Conservation (phyloP, 2,329 filamentous ascomycete species). For the Colletotrichum gloeosporioides region DNA sequence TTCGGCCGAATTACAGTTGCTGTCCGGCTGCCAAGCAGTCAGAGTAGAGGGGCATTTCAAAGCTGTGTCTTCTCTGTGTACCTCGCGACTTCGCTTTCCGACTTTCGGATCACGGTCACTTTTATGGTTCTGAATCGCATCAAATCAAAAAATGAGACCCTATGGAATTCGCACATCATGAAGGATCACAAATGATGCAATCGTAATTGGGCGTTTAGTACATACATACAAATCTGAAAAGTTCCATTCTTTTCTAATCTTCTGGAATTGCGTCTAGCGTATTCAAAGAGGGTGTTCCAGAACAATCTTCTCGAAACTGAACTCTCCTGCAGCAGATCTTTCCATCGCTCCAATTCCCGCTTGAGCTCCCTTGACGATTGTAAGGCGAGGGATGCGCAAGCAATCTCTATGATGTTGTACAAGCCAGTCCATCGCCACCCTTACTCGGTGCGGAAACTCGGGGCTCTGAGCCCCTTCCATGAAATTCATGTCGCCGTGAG, state of each 20-base stretch:
- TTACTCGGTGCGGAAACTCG: background rate
- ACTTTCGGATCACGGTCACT: background rate
- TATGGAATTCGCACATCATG: background rate
- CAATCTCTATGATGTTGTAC: background rate
- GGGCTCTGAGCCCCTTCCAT: background rate
- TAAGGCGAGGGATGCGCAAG: background rate
- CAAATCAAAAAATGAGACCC: background rate
- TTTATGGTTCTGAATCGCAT: background rate
- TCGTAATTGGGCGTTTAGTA: fast-evolving
- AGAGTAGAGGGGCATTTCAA: background rate
- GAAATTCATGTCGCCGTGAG: background rate
- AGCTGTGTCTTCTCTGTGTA: background rate
- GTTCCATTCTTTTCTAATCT: background rate
- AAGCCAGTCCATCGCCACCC: background rate
- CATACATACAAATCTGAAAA: background rate
- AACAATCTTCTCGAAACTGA: background rate
- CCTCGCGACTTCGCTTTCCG: background rate
- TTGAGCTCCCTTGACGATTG: background rate
- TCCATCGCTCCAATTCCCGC: background rate
- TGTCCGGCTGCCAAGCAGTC: background rate
- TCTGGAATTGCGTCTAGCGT: background rate
- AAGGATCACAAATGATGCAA: background rate
- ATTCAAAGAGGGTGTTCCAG: background rate
- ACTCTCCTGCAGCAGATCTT: background rate
- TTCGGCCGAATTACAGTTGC: background rate